phyloP scores from a whole-genome alignment of 306 rosid genomes.

The Rubus idaeus region DNA sequence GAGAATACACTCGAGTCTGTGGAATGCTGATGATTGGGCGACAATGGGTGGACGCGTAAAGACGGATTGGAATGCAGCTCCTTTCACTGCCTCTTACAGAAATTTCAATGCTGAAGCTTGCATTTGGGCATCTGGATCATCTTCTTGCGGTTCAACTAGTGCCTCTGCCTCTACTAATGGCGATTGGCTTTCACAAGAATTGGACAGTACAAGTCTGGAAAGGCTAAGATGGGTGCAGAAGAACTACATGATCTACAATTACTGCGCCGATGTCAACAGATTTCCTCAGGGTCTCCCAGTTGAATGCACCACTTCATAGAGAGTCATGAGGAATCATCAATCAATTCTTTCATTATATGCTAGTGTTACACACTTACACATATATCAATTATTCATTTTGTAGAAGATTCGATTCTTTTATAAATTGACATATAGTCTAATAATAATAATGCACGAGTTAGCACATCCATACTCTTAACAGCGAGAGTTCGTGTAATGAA shows the following conservation, averaged over 20 bases:
- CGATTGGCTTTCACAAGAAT: slow-evolving; percentile 44
- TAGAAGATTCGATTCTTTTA: background rate
- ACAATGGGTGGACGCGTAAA: slow-evolving; percentile 73
- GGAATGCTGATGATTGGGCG: slow-evolving; percentile 90
- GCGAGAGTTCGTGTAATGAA: background rate
- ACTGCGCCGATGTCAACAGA: slow-evolving; percentile 47
- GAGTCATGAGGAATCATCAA: background rate
- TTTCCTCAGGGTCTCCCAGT: slow-evolving; percentile 61
- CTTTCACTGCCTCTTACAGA: slow-evolving; percentile 57
- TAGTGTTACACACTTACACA: background rate
- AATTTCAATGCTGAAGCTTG: slow-evolving; percentile 61
- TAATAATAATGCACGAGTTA: background rate
- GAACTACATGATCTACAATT: slow-evolving; percentile 63
- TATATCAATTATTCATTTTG: background rate
- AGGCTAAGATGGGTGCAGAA: slow-evolving; percentile 53
- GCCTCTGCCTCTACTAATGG: background rate
- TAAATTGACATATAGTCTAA: background rate
- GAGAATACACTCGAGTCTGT: slow-evolving; percentile 61
- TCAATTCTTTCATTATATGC: background rate
- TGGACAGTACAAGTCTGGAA: slow-evolving; percentile 35
- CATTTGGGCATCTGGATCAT: slow-evolving; percentile 36
- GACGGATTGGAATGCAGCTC: slow-evolving; percentile 64
- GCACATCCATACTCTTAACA: background rate
- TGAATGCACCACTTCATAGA: slow-evolving; percentile 32
- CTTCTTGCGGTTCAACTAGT: slow-evolving; percentile 42